Base-by-base conservation (phyloP, 768 basidiomycete genomes). In the Paxillus rubicundulus region DNA sequence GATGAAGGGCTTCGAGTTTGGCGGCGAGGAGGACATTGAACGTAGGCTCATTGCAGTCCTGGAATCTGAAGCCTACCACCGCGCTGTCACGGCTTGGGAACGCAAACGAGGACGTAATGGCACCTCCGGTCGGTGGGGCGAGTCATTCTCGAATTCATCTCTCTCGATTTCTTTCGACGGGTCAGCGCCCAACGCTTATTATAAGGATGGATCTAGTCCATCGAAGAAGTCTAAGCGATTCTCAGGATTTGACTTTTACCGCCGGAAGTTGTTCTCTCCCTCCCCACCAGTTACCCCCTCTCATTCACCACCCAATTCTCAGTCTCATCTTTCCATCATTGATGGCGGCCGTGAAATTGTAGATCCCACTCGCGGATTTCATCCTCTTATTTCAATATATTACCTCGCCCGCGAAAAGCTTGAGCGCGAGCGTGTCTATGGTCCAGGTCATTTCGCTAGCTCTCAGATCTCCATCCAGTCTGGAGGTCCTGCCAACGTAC, bases 1-100 rank as follows among this genome's bases (percentile, higher is more conserved):
- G 45, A 98, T 98, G 97, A 85, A 86, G 39, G 96, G 96, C 5
- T 98, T 99, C 72, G 96, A 98, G 63, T 98, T 99, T 59, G 97
- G 97, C 14, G 75, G 87, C 0, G 86, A 89, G 45, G 87, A 89
- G 5, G 89, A 96, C 12, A 91, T 98, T 50, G 86, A 92, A 68
- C 76, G 76, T 38, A 85, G 77, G 63, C 79, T 98, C 3, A 64
- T 80, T 9, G 77, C 81, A 1, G 79, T 97, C 18, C 81, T 98
- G 20, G 82, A 84, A 57, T 85, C 86, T 0, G 93, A 97, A 27
- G 65, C 73, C 1, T 99, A 98, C 70, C 70, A 77, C 9, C 80
- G 85, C 0, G 82, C 89, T 0, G 79, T 96, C 3, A 76, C 82
- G 34, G 70, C 82, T 37, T 98, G 90, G 88, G 92, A 97, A 65